Base-by-base conservation (phyloP, 176 grass and related monocot genomes). In the Zea luxurians region DNA sequence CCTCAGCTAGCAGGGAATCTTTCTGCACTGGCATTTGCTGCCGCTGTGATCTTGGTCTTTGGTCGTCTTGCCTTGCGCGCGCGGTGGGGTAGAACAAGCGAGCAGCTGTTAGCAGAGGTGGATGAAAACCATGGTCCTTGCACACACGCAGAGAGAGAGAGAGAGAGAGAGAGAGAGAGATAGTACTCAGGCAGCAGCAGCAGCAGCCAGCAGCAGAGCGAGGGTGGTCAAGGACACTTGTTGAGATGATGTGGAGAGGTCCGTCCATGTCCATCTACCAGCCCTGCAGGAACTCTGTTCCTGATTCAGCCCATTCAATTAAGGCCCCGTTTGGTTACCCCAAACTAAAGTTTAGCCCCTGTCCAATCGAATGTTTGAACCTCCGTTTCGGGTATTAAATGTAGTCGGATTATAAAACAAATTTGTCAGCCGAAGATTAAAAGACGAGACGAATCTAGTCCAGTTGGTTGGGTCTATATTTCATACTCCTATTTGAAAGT, bases 41-140 rank as follows among this genome's bases (percentile, higher is more conserved):
- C 4, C 59, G 40, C 10, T 20, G 43, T 37, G 45, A 17, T 10
- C 20, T 73, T 59, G 76, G 40, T 58, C 48, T 73, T 73, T 27
- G 27, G 27, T 27, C 27, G 27, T 27, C 27, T 27, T 27, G 27
- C 27, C 27, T 27, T 27, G 27, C 27, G 27, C 27, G 27, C 27
- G 27, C 27, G 27, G 76, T 59, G 50, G 36, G 15, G 73, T 71
- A 41, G 8, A 38, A n/a, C 49, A 38, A n/a, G 37, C 15, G 73
- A 60, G 13, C 41, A 52, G 5, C 4, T 11, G 70, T 46, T 7
- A 10, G 46, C 38, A 72, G 68, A 53, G 67, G 53, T 64, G 72
- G 41, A 64, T 77, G 74, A 87, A 78, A 83, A 61, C 10, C 68
- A 78, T 73, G 80, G 85, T 78, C 60, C 85, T 84, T 48, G 37